Percentiles rank a stretch among this genome's conserved stretches.
Conservation (phyloP, 495 filamentous ascomycete species). For the Viridothelium virens region DNA sequence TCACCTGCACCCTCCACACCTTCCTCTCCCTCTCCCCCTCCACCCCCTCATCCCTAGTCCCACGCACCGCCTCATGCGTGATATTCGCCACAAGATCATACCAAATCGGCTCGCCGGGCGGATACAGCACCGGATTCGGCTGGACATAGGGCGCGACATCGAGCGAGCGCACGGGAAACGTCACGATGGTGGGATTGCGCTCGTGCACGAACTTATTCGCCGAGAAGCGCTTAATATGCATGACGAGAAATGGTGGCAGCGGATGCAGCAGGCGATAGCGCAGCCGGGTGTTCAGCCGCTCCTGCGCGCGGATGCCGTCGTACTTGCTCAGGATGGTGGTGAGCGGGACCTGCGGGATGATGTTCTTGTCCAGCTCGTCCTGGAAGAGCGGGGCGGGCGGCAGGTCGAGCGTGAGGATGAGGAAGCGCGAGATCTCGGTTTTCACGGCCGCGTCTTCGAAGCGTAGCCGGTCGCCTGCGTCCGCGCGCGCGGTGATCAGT, state of each 20-base stretch:
- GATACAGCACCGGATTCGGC: constrained; percentile 53
- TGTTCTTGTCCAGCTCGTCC: constrained; percentile 80
- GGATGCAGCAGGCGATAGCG: constrained; percentile 89
- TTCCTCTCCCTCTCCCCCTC: constrained; percentile 78
- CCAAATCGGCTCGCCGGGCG: constrained; percentile 75
- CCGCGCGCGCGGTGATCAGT: constrained; percentile 84
- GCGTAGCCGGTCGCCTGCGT: constrained; percentile 76
- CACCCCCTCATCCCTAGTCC: constrained; percentile 56
- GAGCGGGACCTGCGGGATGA: constrained; percentile 91
- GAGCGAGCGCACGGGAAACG: constrained; percentile 73
- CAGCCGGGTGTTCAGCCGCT: constrained; percentile 74
- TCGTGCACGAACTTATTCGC: constrained; percentile 91
- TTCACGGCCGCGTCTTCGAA: constrained; percentile 91
- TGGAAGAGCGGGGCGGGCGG: constrained; percentile 95
- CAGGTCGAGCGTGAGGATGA: constrained; percentile 87
- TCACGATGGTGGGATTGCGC: constrained; percentile 96
- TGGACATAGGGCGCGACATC: constrained; percentile 87
- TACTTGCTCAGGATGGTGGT: constrained; percentile 89
- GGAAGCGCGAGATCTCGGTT: constrained; percentile 64
- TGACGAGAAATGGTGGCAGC: constrained; percentile 81
- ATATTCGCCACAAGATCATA: constrained; percentile 97
- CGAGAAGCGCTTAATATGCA: constrained; percentile 96
- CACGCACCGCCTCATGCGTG: constrained; percentile 79
- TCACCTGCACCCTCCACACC: constrained; percentile 63
- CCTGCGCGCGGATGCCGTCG: constrained; percentile 79